Evolutionary conservation across 495 filamentous ascomycete genomes (phyloP).

Genomic region (Trichoderma erinaceum): DNA sequence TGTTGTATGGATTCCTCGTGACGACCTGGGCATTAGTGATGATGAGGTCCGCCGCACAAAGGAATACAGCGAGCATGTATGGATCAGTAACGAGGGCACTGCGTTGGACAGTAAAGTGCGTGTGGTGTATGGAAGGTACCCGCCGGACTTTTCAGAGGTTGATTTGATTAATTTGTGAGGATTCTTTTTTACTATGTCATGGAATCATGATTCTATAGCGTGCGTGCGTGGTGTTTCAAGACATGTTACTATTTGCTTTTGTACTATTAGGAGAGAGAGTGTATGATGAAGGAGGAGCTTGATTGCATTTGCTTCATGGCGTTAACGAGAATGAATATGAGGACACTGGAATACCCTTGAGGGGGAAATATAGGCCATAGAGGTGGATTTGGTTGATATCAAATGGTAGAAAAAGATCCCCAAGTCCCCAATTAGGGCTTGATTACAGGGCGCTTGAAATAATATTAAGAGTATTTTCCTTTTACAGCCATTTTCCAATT

Average conservation of each 20-base stretch:
- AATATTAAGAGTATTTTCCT: too few species aligned
- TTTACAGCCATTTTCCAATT: too few species aligned
- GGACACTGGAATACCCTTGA: not conserved
- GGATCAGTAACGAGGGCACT: conserved; percentile 90
- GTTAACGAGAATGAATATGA: not conserved
- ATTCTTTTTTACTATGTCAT: not conserved
- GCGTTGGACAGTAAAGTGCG: conserved; percentile 76
- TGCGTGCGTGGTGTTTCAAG: not conserved
- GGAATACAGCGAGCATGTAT: conserved; percentile 73
- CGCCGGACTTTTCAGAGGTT: conserved; percentile 86
- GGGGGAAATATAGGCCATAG: not conserved
- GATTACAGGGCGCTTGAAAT: not conserved
- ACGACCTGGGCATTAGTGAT: conserved; percentile 84
- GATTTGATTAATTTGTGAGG: conserved; percentile 76
- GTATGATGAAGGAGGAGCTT: not conserved
- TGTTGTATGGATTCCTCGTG: conserved; percentile 89
- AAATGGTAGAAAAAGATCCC: not conserved
- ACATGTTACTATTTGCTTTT: not conserved
- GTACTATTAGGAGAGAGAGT: not conserved
- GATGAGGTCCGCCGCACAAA: conserved; percentile 80
- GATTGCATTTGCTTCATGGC: not conserved
- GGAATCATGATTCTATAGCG: not conserved
- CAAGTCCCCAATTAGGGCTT: not conserved
- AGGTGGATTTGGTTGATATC: not conserved
- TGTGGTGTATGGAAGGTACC: conserved; percentile 81